Evolutionary conservation across 257 asterid genomes (phyloP), one percentile per base, ranked within the genome.

Genomic region (Solanum arcanum): DNA sequence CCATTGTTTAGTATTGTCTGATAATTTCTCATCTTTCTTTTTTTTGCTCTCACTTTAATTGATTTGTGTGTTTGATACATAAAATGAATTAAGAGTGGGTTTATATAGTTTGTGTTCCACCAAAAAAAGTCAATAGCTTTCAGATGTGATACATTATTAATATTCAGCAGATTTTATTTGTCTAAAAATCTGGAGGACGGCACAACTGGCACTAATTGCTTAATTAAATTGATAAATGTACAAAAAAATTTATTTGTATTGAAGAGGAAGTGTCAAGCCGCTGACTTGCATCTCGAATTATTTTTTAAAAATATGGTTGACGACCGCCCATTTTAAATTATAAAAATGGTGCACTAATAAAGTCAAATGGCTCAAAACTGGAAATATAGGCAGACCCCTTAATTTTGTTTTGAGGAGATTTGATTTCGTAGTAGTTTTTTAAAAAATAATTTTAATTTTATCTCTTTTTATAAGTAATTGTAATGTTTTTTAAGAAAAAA

Each of bases 1-100:
- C 98, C 99, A 89, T 93, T 95, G 93, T 94, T 96, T 93, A 96
- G 87, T 76, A 94, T 91, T 89, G 91, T 91, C 82, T 88, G 80
- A 88, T 92, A 89, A 86, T 78, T 90, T 85, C 93, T 93, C 98
- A 95, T 94, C 84, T 78, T 31, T 90, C 27, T 42, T n/a, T 29
- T 44, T 23, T 47, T 37, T 37, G 1, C 62, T 87, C 25, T 84
- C 14, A 15, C 27, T 68, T 66, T 46, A 46, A 44, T 66, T 44
- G 27, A 15, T 76, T 42, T 60, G 47, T 84, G 75, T 9, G 1
- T 84, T n/a, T 31, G 27, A 47, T 47, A 44, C 27, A 47, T 80
- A 18, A 80, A 80, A 29, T 13, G 44, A 29, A 31, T 47, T 29
- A 18, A 18, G 42, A 80, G 41, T 47, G 42, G 39, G 44, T 80